phyloP scores from a whole-genome alignment of 306 rosid species.

The Malus sieversii region DNA sequence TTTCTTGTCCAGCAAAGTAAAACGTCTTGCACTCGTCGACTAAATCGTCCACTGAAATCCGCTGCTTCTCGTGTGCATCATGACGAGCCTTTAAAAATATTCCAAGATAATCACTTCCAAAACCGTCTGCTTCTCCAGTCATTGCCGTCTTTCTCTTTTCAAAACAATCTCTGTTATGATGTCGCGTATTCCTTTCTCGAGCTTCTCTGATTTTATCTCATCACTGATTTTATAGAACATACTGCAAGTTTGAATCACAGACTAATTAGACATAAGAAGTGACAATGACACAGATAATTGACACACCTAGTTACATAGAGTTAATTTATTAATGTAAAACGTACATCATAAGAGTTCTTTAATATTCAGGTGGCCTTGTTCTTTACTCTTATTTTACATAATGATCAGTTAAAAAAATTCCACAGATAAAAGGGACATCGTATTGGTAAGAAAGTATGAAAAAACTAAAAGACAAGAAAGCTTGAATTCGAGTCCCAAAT shows the following conservation, averaged over 20 bases:
- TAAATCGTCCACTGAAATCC: constrained; percentile 8
- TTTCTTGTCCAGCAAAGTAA: constrained; percentile 23
- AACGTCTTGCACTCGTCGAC: constrained; percentile 24
- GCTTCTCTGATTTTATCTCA: constrained; percentile 17
- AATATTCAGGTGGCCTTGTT: too few relatives aligned
- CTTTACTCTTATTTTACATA: not conserved
- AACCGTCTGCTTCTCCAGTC: constrained; percentile 1
- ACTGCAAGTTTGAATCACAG: constrained; percentile 5
- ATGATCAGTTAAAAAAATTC: not conserved
- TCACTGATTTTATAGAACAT: not conserved
- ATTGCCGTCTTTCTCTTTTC: constrained; percentile 16
- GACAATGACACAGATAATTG: not conserved
- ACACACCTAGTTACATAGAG: not conserved
- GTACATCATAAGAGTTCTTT: not conserved
- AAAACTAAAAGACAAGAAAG: not conserved
- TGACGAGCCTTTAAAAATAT: constrained; percentile 19
- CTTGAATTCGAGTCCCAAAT: too few relatives aligned
- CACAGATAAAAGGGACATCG: not conserved
- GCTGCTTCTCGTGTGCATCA: constrained; percentile 2
- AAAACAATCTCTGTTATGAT: not conserved
- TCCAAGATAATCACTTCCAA: constrained; percentile 27
- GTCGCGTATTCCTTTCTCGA: constrained; percentile 6
- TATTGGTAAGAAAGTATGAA: not conserved
- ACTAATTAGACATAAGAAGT: not conserved
- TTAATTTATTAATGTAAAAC: not conserved